Conservation (phyloP, 2,329 filamentous ascomycete species). For the Neopestalotiopsis rosae region DNA sequence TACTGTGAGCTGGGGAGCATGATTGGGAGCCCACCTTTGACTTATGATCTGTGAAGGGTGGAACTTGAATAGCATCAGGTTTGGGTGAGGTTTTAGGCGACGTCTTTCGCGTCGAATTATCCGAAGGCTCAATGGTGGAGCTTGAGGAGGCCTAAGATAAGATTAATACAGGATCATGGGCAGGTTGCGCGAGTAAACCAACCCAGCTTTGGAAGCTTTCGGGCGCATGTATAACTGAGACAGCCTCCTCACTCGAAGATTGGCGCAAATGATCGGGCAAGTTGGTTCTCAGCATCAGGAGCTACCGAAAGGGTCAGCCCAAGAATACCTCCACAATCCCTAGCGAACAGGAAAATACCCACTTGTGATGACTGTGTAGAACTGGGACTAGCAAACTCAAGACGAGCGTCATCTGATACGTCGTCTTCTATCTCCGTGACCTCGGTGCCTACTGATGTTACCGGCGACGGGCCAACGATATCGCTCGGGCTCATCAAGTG, state of each 20-base stretch:
- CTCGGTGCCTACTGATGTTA: conserved; percentile 84
- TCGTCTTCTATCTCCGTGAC: conserved; percentile 87
- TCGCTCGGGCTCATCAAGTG: conserved; percentile 68
- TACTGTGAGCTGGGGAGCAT: not conserved
- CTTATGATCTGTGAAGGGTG: conserved; percentile 40
- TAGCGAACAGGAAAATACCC: conserved; percentile 25
- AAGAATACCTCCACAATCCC: not conserved
- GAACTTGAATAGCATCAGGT: conserved; percentile 41
- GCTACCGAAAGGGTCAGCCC: conserved; percentile 36
- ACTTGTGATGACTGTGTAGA: conserved; percentile 45
- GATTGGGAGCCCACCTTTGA: conserved; percentile 38
- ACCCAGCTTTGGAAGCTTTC: conserved; percentile 84
- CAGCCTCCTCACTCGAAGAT: conserved; percentile 74
- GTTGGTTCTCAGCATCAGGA: conserved; percentile 61
- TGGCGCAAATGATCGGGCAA: conserved; percentile 63
- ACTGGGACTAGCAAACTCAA: conserved; percentile 40
- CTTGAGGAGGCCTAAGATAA: conserved; percentile 48
- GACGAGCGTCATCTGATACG: conserved; percentile 63
- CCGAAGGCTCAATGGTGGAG: conserved; percentile 35
- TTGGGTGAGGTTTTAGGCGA: conserved; percentile 43
- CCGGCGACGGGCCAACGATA: conserved; percentile 80
- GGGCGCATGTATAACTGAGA: conserved; percentile 91
- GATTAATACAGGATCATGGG: conserved; percentile 22
- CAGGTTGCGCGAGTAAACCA: conserved; percentile 33
- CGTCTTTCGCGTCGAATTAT: conserved; percentile 37